phyloP scores from a whole-genome alignment of 257 asterid species.

The Nicotiana otophora region DNA sequence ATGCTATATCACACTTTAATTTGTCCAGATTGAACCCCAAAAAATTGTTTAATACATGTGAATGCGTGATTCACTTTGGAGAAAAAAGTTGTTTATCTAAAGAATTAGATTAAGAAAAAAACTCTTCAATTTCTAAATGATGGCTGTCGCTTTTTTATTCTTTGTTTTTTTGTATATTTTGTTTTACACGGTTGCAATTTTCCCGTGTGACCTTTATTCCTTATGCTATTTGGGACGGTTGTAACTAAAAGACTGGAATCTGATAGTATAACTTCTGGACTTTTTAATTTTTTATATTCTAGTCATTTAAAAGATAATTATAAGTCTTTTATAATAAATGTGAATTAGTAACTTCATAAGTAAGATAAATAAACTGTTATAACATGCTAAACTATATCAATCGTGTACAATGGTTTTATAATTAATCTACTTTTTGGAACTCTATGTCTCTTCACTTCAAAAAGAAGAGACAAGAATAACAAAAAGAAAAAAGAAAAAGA shows the following conservation, averaged over 20 bases:
- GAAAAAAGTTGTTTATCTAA: background rate
- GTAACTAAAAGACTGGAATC: conserved; percentile 5
- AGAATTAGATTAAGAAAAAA: background rate
- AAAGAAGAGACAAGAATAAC: background rate
- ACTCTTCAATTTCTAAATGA: conserved; percentile 27
- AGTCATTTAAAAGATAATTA: background rate
- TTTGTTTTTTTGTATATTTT: background rate
- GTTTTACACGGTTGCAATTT: conserved; percentile 1
- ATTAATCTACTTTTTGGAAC: no score
- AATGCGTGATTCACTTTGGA: background rate
- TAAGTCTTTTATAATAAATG: background rate
- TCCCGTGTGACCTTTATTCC: conserved; percentile 11
- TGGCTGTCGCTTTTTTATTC: conserved; percentile 5
- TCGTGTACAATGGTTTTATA: no score
- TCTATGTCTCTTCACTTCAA: no score
- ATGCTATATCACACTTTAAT: background rate
- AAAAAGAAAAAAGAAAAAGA: background rate
- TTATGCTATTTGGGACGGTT: conserved; percentile 5
- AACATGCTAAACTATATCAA: no score
- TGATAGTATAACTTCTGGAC: background rate
- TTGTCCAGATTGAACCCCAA: background rate
- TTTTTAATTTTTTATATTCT: background rate
- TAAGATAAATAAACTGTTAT: no score
- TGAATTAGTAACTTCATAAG: background rate
- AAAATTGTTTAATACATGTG: conserved; percentile 1